Evolutionary conservation across 1,284 basidiomycete species (phyloP).

Genomic region (Ganoderma sp.): DNA sequence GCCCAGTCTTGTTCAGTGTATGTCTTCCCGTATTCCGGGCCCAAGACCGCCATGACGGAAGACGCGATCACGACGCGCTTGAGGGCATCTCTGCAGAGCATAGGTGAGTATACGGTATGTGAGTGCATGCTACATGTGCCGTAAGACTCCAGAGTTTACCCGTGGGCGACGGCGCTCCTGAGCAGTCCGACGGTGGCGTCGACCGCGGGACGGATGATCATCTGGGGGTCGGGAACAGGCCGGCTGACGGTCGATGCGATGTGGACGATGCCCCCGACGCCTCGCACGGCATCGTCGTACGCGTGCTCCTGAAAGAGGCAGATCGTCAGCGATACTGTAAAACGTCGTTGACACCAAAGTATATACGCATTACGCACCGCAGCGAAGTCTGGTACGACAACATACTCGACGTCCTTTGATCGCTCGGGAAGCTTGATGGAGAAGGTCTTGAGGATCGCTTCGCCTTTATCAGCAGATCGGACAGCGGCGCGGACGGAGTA

Average conservation of each 20-base stretch:
- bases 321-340: neutral
- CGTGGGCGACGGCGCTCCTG: neutral
- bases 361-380: slow-evolving; percentile 43
- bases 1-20: slow-evolving; percentile 70
- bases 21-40: slow-evolving; percentile 31
- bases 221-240: slow-evolving; percentile 42
- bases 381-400: slow-evolving; percentile 60
- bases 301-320: slow-evolving; percentile 22
- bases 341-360: too few relatives aligned
- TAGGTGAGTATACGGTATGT: neutral
- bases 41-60: slow-evolving; percentile 57
- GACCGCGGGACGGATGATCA: slow-evolving; percentile 20
- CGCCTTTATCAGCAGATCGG: slow-evolving; percentile 54
- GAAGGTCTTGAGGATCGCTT: slow-evolving; percentile 48
- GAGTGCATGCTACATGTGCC: neutral
- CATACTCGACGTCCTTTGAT: slow-evolving; percentile 46
- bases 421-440: slow-evolving; percentile 52
- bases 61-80: slow-evolving; percentile 63
- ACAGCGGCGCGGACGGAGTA: slow-evolving; percentile 64
- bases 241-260: slow-evolving; percentile 50
- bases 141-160: neutral
- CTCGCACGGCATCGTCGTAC: slow-evolving; percentile 23
- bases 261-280: slow-evolving; percentile 45
- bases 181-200: slow-evolving; percentile 11
- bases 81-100: slow-evolving; percentile 7